A percentile compares a stretch with the other conserved stretches of the same genome.
Conservation (phyloP, 257 asterid genomes). For the Anisodus tanguticus region DNA sequence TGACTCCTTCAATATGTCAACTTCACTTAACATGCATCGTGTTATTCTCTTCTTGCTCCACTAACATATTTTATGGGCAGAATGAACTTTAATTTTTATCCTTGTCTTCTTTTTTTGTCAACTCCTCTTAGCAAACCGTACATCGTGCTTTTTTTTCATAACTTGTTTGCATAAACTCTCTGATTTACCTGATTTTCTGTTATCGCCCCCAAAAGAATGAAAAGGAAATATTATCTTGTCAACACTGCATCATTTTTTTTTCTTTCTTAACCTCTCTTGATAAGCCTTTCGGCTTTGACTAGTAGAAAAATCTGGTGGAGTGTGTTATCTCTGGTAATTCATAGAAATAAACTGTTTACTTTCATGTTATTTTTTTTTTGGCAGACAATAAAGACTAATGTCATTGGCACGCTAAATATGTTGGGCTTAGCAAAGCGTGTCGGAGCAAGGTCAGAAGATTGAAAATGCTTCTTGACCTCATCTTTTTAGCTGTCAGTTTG, state of each 20-base stretch:
- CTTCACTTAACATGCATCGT: neutral
- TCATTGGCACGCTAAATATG: slow-evolving; percentile 94
- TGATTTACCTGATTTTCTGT: no score
- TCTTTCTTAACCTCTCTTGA: neutral
- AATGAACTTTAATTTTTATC: neutral
- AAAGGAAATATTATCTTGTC: neutral
- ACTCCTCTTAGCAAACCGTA: neutral
- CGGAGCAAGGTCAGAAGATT: slow-evolving; percentile 73
- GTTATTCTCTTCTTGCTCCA: neutral
- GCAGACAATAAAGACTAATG: slow-evolving; percentile 97
- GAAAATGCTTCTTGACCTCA: neutral
- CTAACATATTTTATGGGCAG: neutral
- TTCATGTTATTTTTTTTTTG: neutral
- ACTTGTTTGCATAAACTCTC: neutral
- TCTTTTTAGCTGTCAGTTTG: neutral
- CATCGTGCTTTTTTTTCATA: neutral
- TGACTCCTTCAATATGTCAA: neutral
- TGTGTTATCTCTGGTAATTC: neutral
- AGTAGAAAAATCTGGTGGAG: neutral
- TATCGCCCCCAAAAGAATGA: neutral
- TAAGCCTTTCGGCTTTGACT: neutral
- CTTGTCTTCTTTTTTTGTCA: neutral
- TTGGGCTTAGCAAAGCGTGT: slow-evolving; percentile 96
- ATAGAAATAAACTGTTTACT: neutral
- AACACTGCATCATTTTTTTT: neutral